Evolutionary conservation across 2,329 filamentous ascomycete species (phyloP).

Genomic region (Paecilomyces fulvus): DNA sequence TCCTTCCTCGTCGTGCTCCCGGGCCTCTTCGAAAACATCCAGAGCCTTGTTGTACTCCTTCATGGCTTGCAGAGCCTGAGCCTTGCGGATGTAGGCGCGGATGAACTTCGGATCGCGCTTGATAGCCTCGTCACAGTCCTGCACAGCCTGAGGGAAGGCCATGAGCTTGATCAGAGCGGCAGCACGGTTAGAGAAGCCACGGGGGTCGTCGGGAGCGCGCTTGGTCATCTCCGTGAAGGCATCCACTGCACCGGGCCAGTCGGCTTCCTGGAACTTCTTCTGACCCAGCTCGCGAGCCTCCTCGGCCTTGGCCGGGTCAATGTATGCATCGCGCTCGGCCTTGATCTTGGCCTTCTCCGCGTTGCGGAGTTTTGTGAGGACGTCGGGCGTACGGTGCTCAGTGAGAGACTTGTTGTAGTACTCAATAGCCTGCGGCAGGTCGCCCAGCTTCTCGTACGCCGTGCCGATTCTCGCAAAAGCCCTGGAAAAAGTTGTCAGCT

Average conservation of each 20-base stretch:
- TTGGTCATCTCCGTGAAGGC: slow-evolving; percentile 97
- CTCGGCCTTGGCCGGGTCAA: slow-evolving; percentile 87
- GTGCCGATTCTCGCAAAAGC: slow-evolving; percentile 90
- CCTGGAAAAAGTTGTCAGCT: slow-evolving; percentile 24
- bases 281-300: slow-evolving; percentile 92
- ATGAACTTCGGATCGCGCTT: slow-evolving; percentile 88
- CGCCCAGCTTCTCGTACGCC: slow-evolving; percentile 84
- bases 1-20: slow-evolving; percentile 64
- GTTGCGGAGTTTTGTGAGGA: slow-evolving; percentile 82
- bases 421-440: slow-evolving; percentile 69
- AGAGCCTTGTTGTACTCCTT: slow-evolving; percentile 94
- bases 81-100: slow-evolving; percentile 92
- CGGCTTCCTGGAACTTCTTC: slow-evolving; percentile 90
- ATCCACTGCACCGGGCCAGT: slow-evolving; percentile 91
- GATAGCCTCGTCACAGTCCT: slow-evolving; percentile 87
- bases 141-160: slow-evolving; percentile 84
- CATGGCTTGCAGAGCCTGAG: slow-evolving; percentile 93
- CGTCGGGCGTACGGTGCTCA: slow-evolving; percentile 91
- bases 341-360: slow-evolving; percentile 82
- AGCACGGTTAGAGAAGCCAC: slow-evolving; percentile 94
- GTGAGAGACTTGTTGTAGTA: slow-evolving; percentile 92
- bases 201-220: slow-evolving; percentile 82
- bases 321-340: slow-evolving; percentile 66
- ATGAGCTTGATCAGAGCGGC: slow-evolving; percentile 96
- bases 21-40: slow-evolving; percentile 77